Evolutionary conservation across 108 stramenopile genomes (phyloP), one percentile per base, ranked within the genome.

Genomic region (Nitzschia sp.): DNA sequence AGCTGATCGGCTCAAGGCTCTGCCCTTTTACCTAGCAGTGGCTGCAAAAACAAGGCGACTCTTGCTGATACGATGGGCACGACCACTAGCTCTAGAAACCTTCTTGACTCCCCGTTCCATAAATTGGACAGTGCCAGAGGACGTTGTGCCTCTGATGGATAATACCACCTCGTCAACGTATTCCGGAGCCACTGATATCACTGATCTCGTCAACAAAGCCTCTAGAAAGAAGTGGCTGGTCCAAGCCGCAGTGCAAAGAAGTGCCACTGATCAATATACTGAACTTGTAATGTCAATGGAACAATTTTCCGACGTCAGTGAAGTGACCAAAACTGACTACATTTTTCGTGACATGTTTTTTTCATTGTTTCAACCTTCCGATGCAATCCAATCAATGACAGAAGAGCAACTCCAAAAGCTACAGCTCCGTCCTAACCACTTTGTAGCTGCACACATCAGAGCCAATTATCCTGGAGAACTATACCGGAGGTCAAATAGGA

Each of bases 1-100:
- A 2, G 51, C 79, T 14, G 80, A 81, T 66, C 80, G 80, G 11
- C 61, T 81, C 19, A 76, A 67, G 40, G 19, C 76, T 2, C 22
- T 81, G 26, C 76, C 80, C 24, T 40, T 77, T 3, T 72, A 71
- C 40, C 40, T 81, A 11, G 46, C 54, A 14, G 21, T 70, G 15
- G 80, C 76, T n/a, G 57, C 63, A n/a, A 55, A 62, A 26, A 58
- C 71, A 21, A 65, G 66, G 17, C 71, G 76, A 40, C 57, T 81
- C 11, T 22, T 81, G 42, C 65, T 80, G 7, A 51, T 80, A 12
- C 62, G 72, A 10, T 80, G 79, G 79, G 48, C 11, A 7, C 53
- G 73, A 43, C 83, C 83, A 8, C 46, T 34, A 52, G n/a, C 51
- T 8, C 48, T 83, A 25, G 76, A 77, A 63, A 39, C 40, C 8